These are phyloP conservation scores for Lipomyces oligophaga DNA, from an alignment of 805 yeast genomes.

Conservation along the genomic window DNA sequence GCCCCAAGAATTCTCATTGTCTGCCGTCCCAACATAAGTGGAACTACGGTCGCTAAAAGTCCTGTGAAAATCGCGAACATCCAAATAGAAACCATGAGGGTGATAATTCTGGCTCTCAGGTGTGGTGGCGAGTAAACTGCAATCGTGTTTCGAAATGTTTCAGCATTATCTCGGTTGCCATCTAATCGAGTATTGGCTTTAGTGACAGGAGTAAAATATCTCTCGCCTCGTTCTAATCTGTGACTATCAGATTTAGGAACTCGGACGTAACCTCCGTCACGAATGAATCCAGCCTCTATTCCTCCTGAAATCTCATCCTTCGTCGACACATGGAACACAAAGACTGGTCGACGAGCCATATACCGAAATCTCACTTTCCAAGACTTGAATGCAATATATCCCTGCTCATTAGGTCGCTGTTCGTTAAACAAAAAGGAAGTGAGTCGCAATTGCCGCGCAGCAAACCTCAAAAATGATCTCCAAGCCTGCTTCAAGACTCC, in stretches of 20 bases:
- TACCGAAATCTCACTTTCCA: slow-evolving; percentile 40
- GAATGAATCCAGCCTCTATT: slow-evolving; percentile 61
- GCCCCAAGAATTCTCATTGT: slow-evolving; percentile 13
- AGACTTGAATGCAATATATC: slow-evolving; percentile 57
- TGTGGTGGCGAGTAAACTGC: slow-evolving; percentile 85
- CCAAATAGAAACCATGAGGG: slow-evolving; percentile 49
- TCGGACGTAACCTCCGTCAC: slow-evolving; percentile 76
- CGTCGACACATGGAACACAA: neutral
- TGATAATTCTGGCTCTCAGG: slow-evolving; percentile 57
- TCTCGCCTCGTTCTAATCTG: slow-evolving; percentile 53
- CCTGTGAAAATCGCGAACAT: slow-evolving; percentile 36
- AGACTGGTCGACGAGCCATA: neutral
- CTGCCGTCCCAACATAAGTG: slow-evolving; percentile 34
- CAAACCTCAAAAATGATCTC: slow-evolving; percentile 36
- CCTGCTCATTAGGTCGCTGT: slow-evolving; percentile 65
- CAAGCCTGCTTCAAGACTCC: slow-evolving; percentile 18
- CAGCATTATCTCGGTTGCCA: slow-evolving; percentile 40
- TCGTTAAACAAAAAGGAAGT: slow-evolving; percentile 75
- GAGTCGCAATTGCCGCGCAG: slow-evolving; percentile 49
- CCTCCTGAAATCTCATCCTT: slow-evolving; percentile 38
- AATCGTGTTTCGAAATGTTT: slow-evolving; percentile 43
- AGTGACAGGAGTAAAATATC: slow-evolving; percentile 77
- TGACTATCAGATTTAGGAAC: slow-evolving; percentile 84
- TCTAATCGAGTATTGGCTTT: slow-evolving; percentile 63
- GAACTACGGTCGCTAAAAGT: slow-evolving; percentile 30